Evolutionary conservation across 2,329 filamentous ascomycete genomes (phyloP).

Genomic region (Apiospora rasikravindrae): DNA sequence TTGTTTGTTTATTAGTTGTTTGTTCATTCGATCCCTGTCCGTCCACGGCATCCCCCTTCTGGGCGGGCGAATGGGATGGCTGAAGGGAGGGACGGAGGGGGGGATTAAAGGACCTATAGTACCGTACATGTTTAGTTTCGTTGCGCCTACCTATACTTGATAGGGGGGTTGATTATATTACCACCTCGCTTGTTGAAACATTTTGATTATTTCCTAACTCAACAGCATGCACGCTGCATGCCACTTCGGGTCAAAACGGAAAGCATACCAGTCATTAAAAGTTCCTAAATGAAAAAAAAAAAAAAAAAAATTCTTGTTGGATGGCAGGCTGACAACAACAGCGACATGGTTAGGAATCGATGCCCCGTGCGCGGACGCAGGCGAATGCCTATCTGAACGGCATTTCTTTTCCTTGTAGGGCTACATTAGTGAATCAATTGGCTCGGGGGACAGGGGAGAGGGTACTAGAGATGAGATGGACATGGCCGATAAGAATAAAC

Average conservation of each 20-base stretch:
- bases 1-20: neutral
- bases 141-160: neutral
- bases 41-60: neutral
- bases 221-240: neutral
- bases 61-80: neutral
- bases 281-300: neutral
- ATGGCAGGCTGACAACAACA: neutral
- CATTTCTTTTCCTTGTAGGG: constrained; percentile 11
- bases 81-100: neutral
- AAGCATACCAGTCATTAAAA: neutral
- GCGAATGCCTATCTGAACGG: constrained; percentile 3
- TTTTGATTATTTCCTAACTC: neutral
- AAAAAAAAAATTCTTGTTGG: neutral
- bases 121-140: neutral
- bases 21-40: neutral
- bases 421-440: neutral
- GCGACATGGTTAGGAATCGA: neutral
- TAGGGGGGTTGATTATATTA: neutral
- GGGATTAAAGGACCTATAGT: neutral
- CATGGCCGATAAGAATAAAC: neutral
- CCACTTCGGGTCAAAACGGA: neutral
- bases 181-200: constrained; percentile 5
- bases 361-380: neutral
- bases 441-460: neutral
- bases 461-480: neutral